phyloP scores from a whole-genome alignment of 2,329 filamentous ascomycete species.

The Zymoseptoria ardabiliae region DNA sequence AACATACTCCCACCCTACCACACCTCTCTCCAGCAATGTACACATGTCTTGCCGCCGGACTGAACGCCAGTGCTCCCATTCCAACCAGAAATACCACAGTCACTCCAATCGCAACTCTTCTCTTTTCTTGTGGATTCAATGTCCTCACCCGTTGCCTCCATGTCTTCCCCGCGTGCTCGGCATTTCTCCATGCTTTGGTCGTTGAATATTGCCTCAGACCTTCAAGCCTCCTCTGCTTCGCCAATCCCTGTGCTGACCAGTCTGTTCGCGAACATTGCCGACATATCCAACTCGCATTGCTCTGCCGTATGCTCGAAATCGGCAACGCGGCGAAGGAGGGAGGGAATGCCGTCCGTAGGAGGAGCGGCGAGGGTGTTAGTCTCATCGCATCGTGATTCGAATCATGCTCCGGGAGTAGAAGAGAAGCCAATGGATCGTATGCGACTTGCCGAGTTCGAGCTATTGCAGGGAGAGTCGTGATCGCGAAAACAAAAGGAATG shows the following conservation, averaged over 20 bases:
- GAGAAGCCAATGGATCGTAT: neutral
- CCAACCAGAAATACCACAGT: conserved; percentile 26
- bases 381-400: conserved; percentile 21
- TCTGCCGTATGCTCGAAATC: neutral
- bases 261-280: conserved; percentile 18
- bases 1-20: conserved; percentile 65
- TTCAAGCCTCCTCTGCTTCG: neutral
- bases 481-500: neutral
- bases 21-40: conserved; percentile 71
- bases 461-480: neutral
- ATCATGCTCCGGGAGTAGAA: neutral
- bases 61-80: conserved; percentile 43
- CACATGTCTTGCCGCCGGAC: conserved; percentile 64
- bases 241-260: neutral
- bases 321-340: neutral
- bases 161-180: conserved; percentile 14
- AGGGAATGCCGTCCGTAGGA: neutral
- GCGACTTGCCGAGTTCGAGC: neutral
- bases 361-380: conserved; percentile 11
- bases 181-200: neutral
- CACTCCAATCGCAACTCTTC: conserved; percentile 26
- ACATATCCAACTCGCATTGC: conserved; percentile 13
- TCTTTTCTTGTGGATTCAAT: conserved; percentile 13
- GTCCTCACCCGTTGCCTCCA: conserved; percentile 24
- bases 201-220: neutral